Percentiles rank a stretch among this genome's conserved stretches.
Conservation (phyloP, 805 yeast genomes). For the Teunomyces atbi region DNA sequence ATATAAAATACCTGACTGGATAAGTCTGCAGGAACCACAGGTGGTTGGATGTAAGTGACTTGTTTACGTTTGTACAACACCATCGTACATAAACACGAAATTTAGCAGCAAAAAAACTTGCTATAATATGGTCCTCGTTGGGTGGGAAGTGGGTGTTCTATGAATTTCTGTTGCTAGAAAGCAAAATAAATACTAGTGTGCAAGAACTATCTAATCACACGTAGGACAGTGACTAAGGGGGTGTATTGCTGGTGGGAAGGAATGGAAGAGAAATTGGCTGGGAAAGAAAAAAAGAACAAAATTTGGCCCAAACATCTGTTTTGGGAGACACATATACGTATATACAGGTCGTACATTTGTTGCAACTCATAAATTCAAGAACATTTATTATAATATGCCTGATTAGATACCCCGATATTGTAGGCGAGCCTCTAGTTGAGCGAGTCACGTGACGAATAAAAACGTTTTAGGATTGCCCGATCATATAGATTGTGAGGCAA, state of each 20-base stretch:
- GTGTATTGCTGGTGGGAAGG: slow-evolving; percentile 1
- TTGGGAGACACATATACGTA: background rate
- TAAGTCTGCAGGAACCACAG: slow-evolving; percentile 53
- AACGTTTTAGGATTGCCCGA: background rate
- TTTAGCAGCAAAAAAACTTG: slow-evolving; percentile 2
- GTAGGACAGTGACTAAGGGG: background rate
- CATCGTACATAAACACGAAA: slow-evolving; percentile 35
- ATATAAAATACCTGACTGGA: slow-evolving; percentile 75
- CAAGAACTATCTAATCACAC: background rate
- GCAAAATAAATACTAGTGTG: background rate
- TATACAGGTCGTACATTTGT: background rate
- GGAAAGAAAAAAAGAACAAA: slow-evolving; percentile 1
- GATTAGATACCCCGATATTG: slow-evolving; percentile 1
- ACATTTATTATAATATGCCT: background rate
- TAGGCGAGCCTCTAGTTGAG: background rate
- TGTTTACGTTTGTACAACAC: slow-evolving; percentile 75
- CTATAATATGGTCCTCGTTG: background rate
- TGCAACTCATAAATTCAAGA: background rate
- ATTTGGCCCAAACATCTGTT: background rate
- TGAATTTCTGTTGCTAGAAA: background rate
- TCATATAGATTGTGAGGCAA: background rate
- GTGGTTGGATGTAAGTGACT: slow-evolving; percentile 58
- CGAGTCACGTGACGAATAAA: background rate
- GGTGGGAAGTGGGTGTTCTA: background rate
- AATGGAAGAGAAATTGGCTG: background rate